phyloP scores from a whole-genome alignment of 768 basidiomycete species.

The Clitopilus hobsonii region DNA sequence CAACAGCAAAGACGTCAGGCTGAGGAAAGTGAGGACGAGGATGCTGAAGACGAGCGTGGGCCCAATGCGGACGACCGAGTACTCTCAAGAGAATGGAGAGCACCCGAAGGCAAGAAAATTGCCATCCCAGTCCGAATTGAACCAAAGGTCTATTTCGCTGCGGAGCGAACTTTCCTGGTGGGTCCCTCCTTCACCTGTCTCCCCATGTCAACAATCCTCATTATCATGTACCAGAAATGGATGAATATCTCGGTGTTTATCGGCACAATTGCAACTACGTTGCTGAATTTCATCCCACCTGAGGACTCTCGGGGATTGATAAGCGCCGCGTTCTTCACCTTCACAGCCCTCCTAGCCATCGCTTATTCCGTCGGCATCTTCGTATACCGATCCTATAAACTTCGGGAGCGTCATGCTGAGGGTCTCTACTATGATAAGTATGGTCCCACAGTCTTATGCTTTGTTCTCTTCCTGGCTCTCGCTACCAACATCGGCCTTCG shows the following conservation, averaged over 20 bases:
- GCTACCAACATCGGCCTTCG: conserved; percentile 73
- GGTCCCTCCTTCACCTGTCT: conserved; percentile 26
- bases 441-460: conserved; percentile 74
- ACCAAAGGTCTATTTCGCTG: conserved; percentile 97
- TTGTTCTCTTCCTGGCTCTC: conserved; percentile 64
- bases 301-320: conserved; percentile 76
- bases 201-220: conserved; percentile 5
- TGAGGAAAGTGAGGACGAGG: conserved; percentile 27
- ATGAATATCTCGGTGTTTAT: conserved; percentile 83
- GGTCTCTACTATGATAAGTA: conserved; percentile 89
- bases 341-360: conserved; percentile 85
- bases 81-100: conserved; percentile 64
- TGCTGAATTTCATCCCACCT: conserved; percentile 79
- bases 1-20: conserved; percentile 21
- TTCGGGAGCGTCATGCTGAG: conserved; percentile 68
- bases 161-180: conserved; percentile 91
- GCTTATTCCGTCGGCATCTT: conserved; percentile 84
- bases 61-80: conserved; percentile 44
- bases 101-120: conserved; percentile 84
- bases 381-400: conserved; percentile 63
- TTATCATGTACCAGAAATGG: conserved; percentile 63
- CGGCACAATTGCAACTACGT: conserved; percentile 83
- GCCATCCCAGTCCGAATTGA: conserved; percentile 94
- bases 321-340: conserved; percentile 83
- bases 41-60: conserved; percentile 24